Conservation (phyloP, 73 alveolate genomes). For the Uronychia binucleata region DNA sequence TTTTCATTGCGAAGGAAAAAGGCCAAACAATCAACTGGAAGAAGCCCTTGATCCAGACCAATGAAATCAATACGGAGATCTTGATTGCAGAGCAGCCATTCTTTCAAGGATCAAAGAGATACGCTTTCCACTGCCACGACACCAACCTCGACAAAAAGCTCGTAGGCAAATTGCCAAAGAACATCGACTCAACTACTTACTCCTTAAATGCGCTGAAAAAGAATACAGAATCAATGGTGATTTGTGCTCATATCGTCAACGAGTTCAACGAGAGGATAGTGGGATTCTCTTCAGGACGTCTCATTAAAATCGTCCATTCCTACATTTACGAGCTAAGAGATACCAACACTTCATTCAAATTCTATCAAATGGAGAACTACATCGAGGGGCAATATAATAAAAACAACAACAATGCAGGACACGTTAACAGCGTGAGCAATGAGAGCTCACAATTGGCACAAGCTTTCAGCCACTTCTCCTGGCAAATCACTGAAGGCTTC, state of each 20-base stretch:
- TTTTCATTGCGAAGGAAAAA: constrained; percentile 23
- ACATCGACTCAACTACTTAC: neutral
- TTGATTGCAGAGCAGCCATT: constrained; percentile 45
- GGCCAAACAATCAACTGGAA: constrained; percentile 28
- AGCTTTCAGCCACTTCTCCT: constrained; percentile 61
- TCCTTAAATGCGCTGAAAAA: constrained; percentile 12
- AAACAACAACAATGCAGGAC: constrained; percentile 67
- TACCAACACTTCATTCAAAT: constrained; percentile 8
- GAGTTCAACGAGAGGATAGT: constrained; percentile 64
- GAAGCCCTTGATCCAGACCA: constrained; percentile 26
- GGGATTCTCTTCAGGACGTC: constrained; percentile 18
- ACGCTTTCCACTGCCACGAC: constrained; percentile 58
- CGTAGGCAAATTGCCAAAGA: constrained; percentile 50
- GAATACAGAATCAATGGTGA: constrained; percentile 55
- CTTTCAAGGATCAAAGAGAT: constrained; percentile 64
- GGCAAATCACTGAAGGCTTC: constrained; percentile 52
- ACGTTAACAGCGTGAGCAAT: constrained; percentile 16
- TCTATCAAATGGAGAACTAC: constrained; percentile 55
- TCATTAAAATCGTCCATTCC: constrained; percentile 54
- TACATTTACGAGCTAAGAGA: constrained; percentile 53
- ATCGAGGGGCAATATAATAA: constrained; percentile 58
- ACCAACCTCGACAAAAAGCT: constrained; percentile 34
- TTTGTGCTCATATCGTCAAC: constrained; percentile 61
- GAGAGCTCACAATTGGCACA: neutral
- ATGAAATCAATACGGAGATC: constrained; percentile 5